These are phyloP conservation scores for Sclerotinia minor DNA, from an alignment of 2,329 filamentous ascomycete species.

Conservation along the genomic window DNA sequence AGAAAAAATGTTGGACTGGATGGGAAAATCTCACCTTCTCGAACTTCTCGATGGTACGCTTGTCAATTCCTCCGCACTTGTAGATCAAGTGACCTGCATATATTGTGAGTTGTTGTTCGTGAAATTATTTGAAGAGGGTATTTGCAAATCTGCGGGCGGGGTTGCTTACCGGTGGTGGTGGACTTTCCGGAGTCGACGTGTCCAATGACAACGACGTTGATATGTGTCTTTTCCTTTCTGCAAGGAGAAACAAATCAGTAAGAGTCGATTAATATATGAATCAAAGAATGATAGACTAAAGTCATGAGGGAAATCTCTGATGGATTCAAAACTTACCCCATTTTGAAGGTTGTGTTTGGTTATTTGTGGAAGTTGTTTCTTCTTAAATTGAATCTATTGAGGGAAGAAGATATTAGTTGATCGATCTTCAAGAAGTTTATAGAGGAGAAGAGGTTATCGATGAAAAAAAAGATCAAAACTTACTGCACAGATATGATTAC, in stretches of 20 bases:
- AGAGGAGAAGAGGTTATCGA: not conserved
- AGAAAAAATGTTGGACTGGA: constrained; percentile 29
- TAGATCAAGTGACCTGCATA: constrained; percentile 91
- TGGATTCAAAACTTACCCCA: constrained; percentile 39
- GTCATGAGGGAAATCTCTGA: constrained; percentile 21
- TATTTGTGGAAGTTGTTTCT: constrained; percentile 36
- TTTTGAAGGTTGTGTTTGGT: constrained; percentile 40
- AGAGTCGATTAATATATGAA: constrained; percentile 28
- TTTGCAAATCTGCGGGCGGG: not conserved
- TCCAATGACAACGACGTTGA: constrained; percentile 98
- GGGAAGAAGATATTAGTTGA: constrained; percentile 31
- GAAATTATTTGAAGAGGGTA: constrained; percentile 6
- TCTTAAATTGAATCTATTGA: constrained; percentile 34
- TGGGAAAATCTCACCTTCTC: constrained; percentile 77
- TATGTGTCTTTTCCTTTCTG: constrained; percentile 95
- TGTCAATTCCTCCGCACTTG: constrained; percentile 99
- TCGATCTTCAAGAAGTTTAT: constrained; percentile 11
- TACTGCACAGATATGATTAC: constrained; percentile 41
- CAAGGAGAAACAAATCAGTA: constrained; percentile 37
- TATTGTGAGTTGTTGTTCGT: constrained; percentile 30
- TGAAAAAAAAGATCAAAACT: constrained; percentile 24
- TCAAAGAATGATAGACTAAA: constrained; percentile 27
- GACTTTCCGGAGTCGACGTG: constrained; percentile 99
- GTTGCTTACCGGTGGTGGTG: constrained; percentile 80
- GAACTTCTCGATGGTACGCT: constrained; percentile 99